Conservation (phyloP, 2,329 filamentous ascomycete species). For the Gaeumannomyces sp. region DNA sequence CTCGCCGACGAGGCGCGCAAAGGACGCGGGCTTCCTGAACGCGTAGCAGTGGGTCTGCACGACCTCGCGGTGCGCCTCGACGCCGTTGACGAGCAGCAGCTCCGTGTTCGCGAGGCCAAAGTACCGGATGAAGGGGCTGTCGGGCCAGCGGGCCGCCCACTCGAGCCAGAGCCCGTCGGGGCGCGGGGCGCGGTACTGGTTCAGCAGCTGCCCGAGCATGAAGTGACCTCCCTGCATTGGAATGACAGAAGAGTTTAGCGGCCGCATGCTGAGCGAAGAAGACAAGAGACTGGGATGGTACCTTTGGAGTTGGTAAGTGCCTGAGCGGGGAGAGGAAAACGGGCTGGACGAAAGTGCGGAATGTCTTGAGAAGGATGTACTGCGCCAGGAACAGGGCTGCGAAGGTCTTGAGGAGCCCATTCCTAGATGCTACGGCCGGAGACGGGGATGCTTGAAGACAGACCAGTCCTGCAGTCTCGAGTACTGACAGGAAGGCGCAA, state of each 20-base stretch:
- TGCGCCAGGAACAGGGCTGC: conserved; percentile 13
- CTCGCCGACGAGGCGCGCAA: too few species aligned
- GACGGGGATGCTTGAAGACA: too few species aligned
- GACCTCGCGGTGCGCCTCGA: conserved; percentile 30
- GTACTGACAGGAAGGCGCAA: background rate
- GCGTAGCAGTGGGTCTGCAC: conserved; percentile 32
- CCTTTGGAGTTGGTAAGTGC: conserved; percentile 37
- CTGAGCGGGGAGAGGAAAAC: conserved; percentile 35
- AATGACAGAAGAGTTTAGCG: too few species aligned
- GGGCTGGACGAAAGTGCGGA: conserved; percentile 35
- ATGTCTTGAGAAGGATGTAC: conserved; percentile 19
- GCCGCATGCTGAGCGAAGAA: too few species aligned
- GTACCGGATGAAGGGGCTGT: conserved; percentile 31
- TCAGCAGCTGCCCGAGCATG: conserved; percentile 13
- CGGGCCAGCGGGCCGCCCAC: conserved; percentile 14
- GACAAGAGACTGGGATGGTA: conserved; percentile 14
- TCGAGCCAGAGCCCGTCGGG: conserved; percentile 10
- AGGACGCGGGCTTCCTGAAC: too few species aligned
- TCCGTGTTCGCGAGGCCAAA: conserved; percentile 29
- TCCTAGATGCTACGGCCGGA: too few species aligned
- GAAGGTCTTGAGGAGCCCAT: too few species aligned
- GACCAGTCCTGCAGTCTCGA: background rate
- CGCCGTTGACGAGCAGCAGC: conserved; percentile 30
- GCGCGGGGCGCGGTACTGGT: conserved; percentile 10
- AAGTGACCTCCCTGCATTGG: conserved; percentile 8